Conservation (phyloP, 2,329 filamentous ascomycete genomes). For the Fusarium caatingaense region DNA sequence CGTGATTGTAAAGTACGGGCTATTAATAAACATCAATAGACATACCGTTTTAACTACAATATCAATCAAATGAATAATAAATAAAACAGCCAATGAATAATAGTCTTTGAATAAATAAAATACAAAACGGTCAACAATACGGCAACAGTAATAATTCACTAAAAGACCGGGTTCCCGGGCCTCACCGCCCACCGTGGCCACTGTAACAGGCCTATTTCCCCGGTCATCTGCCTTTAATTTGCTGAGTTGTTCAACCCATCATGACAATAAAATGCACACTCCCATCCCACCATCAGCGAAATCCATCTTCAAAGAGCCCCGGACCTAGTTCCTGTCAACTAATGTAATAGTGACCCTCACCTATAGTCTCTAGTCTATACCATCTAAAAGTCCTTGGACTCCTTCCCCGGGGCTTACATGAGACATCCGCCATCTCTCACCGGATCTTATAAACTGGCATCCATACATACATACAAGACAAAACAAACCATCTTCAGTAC, state of each 20-base stretch:
- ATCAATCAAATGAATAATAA: not conserved
- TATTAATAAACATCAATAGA: not conserved
- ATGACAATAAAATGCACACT: conserved; percentile 31
- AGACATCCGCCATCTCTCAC: conserved; percentile 27
- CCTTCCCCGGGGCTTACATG: conserved; percentile 30
- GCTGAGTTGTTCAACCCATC: conserved; percentile 51
- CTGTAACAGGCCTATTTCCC: conserved; percentile 30
- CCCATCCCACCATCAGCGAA: conserved; percentile 26
- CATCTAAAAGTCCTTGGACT: not conserved
- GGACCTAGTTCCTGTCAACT: conserved; percentile 4
- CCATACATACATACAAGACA: conserved; percentile 12
- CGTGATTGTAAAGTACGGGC: not conserved
- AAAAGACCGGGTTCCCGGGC: conserved; percentile 39
- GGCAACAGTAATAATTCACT: not conserved
- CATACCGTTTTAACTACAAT: conserved; percentile 17
- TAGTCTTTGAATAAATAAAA: conserved; percentile 2
- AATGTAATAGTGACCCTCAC: not conserved
- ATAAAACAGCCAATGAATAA: conserved; percentile 22
- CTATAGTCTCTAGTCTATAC: conserved; percentile 7
- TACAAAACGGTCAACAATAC: not conserved
- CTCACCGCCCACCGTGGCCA: conserved; percentile 40
- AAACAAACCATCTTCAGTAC: conserved; percentile 24
- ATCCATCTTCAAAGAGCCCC: conserved; percentile 20
- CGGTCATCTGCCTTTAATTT: conserved; percentile 53
- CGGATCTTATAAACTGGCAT: conserved; percentile 7